Percentiles rank a stretch among this genome's conserved stretches.
These are phyloP conservation scores for Lasiodiplodia sp. DNA, from an alignment of 2,329 filamentous ascomycete species.

Conservation along the genomic window DNA sequence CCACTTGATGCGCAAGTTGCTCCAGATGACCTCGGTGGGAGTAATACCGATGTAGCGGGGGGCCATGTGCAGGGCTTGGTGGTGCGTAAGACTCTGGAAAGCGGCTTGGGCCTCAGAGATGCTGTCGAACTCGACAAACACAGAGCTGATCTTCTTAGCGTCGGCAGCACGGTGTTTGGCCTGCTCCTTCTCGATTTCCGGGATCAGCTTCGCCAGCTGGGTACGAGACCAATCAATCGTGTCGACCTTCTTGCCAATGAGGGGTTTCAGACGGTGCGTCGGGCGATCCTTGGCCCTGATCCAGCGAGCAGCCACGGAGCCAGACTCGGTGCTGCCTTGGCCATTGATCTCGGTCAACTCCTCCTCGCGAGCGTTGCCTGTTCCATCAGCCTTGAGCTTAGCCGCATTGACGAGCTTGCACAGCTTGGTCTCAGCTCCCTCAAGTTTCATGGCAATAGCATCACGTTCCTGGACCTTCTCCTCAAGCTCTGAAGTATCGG, in stretches of 20 bases:
- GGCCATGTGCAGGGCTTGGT: slow-evolving; percentile 85
- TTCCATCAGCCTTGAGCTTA: slow-evolving; percentile 3
- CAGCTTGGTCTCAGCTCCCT: slow-evolving; percentile 28
- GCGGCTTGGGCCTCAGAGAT: slow-evolving; percentile 87
- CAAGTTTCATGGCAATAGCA: slow-evolving; percentile 22
- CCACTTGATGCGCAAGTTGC: slow-evolving; percentile 82
- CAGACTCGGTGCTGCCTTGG: slow-evolving; percentile 6
- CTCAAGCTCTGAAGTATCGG: slow-evolving; percentile 26
- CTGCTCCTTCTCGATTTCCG: slow-evolving; percentile 28
- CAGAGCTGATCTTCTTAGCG: slow-evolving; percentile 54
- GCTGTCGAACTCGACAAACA: slow-evolving; percentile 88
- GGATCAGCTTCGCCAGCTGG: slow-evolving; percentile 23
- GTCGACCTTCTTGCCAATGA: slow-evolving; percentile 30
- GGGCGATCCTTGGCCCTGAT: slow-evolving; percentile 22
- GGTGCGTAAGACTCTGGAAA: slow-evolving; percentile 85
- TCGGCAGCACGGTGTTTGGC: neutral
- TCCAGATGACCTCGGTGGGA: slow-evolving; percentile 87
- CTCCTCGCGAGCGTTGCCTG: slow-evolving; percentile 16
- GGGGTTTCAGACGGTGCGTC: slow-evolving; percentile 28
- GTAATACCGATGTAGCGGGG: slow-evolving; percentile 84
- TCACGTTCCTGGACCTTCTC: slow-evolving; percentile 27
- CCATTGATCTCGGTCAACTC: slow-evolving; percentile 27
- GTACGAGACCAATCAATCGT: slow-evolving; percentile 30
- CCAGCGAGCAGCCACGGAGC: slow-evolving; percentile 27
- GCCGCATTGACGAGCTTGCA: slow-evolving; percentile 24